Evolutionary conservation across 1,139 yeast species (phyloP).

Genomic region (Diutina mesorugosa): DNA sequence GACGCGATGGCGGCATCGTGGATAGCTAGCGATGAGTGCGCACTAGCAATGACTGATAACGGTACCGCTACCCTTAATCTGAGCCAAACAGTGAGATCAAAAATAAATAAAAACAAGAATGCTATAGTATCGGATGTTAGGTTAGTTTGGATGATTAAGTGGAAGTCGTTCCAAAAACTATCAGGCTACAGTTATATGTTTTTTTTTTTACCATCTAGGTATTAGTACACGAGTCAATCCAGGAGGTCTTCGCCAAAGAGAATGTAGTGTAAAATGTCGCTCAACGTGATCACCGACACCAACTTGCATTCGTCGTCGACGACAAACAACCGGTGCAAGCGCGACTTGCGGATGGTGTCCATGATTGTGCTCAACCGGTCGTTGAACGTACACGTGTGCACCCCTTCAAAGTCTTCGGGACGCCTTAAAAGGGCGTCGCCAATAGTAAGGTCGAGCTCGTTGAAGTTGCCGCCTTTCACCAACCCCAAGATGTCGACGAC

Average conservation of each 20-base stretch:
- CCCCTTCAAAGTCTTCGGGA: slow-evolving; percentile 96
- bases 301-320: slow-evolving; percentile 73
- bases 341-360: slow-evolving; percentile 86
- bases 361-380: slow-evolving; percentile 84
- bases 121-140: no score
- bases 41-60: not conserved
- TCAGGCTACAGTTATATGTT: no score
- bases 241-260: slow-evolving; percentile 48
- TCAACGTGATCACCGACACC: slow-evolving; percentile 76
- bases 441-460: slow-evolving; percentile 80
- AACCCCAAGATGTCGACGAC: slow-evolving; percentile 90
- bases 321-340: slow-evolving; percentile 85
- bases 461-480: slow-evolving; percentile 89
- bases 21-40: not conserved
- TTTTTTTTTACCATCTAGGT: no score
- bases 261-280: slow-evolving; percentile 82
- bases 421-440: slow-evolving; percentile 95
- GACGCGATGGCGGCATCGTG: not conserved
- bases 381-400: slow-evolving; percentile 82
- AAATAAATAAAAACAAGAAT: no score
- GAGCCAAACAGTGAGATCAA: no score
- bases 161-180: no score
- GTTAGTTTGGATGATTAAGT: no score
- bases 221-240: not conserved
- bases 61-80: no score